phyloP scores from a whole-genome alignment of 768 basidiomycete genomes.

The Mycena polygramma region DNA sequence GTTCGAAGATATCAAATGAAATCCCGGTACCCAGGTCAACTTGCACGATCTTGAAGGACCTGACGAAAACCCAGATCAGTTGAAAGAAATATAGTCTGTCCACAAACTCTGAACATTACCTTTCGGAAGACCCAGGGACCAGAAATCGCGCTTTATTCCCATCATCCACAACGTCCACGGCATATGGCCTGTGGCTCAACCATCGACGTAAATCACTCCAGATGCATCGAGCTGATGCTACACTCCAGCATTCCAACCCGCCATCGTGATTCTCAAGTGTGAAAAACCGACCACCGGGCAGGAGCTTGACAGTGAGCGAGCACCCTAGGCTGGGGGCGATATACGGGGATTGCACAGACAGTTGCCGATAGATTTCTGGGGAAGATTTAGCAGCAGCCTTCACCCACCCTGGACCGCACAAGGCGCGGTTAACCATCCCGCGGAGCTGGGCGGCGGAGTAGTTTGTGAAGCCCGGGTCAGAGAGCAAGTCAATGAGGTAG shows the following conservation, averaged over 20 bases:
- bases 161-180: background rate
- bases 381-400: background rate
- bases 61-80: too few species aligned
- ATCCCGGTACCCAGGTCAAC: background rate
- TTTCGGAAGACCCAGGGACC: background rate
- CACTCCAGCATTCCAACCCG: background rate
- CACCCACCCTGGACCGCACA: background rate
- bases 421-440: background rate
- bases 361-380: background rate
- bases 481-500: slow-evolving; percentile 1
- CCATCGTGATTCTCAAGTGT: background rate
- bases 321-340: background rate
- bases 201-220: background rate
- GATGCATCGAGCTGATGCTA: background rate
- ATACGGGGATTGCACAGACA: background rate
- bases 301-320: background rate
- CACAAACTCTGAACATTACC: too few species aligned
- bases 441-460: slow-evolving; percentile 5
- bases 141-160: slow-evolving; percentile 1
- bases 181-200: background rate
- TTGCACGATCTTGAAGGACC: slow-evolving; percentile 3
- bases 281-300: slow-evolving; percentile 9
- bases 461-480: background rate
- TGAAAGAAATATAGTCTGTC: too few species aligned
- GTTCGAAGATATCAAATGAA: background rate